Percentiles rank a stretch among this genome's conserved stretches.
These are phyloP conservation scores for Daphne laureola DNA, from an alignment of 441 rosid species.

Conservation along the genomic window DNA sequence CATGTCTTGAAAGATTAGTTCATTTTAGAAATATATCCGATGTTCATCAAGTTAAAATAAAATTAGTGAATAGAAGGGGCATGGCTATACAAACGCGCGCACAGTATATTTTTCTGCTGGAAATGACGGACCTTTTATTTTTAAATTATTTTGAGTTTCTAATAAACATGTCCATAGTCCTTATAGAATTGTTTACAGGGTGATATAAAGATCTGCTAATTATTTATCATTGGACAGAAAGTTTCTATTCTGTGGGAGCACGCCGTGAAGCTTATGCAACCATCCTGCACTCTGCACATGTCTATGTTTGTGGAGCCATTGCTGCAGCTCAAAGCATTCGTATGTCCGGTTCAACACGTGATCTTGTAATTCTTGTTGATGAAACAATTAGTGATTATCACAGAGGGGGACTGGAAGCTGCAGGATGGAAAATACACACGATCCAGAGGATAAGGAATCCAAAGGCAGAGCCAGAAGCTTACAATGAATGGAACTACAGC, in stretches of 20 bases:
- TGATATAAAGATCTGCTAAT: constrained; percentile 10
- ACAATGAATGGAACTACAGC: constrained; percentile 89
- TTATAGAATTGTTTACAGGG: no score
- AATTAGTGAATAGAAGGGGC: no score
- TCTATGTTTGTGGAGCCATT: constrained; percentile 83
- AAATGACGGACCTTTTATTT: no score
- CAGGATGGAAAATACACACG: constrained; percentile 77
- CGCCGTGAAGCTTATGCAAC: constrained; percentile 81
- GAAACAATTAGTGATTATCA: constrained; percentile 57
- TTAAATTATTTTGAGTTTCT: no score
- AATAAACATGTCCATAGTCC: no score
- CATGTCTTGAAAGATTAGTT: no score
- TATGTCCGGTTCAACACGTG: constrained; percentile 79
- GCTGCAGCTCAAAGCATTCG: constrained; percentile 80
- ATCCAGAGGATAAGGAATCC: constrained; percentile 80
- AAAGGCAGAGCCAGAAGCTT: constrained; percentile 61
- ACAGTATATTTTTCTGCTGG: no score
- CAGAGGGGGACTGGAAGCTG: constrained; percentile 64
- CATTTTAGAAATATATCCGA: no score
- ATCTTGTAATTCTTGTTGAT: constrained; percentile 78
- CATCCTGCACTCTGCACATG: constrained; percentile 73
- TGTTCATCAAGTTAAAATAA: no score
- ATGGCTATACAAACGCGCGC: no score
- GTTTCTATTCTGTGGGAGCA: constrained; percentile 49
- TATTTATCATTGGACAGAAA: constrained; percentile 30